These are phyloP conservation scores for Talaromyces albobiverticillius DNA, from an alignment of 2,329 filamentous ascomycete genomes.

Conservation along the genomic window DNA sequence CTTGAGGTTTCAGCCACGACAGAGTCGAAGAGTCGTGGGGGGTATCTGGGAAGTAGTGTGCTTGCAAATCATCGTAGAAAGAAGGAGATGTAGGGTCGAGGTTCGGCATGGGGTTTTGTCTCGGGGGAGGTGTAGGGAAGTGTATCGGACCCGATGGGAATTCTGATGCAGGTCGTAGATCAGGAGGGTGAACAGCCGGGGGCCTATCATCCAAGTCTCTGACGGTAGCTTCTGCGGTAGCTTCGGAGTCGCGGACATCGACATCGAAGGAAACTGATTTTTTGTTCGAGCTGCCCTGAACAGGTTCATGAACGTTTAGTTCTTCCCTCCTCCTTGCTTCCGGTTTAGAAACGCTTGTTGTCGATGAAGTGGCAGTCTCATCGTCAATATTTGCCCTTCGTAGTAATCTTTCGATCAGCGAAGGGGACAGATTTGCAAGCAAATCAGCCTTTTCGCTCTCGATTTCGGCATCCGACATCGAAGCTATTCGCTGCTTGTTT, in stretches of 20 bases:
- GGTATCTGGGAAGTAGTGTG: conserved; percentile 89
- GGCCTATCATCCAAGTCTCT: conserved; percentile 31
- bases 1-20: conserved; percentile 82
- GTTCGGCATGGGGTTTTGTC: conserved; percentile 57
- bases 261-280: conserved; percentile 32
- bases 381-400: conserved; percentile 74
- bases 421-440: conserved; percentile 71
- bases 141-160: conserved; percentile 35
- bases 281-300: background rate
- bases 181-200: conserved; percentile 32
- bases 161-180: conserved; percentile 41
- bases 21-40: conserved; percentile 80
- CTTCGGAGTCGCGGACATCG: conserved; percentile 11
- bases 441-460: conserved; percentile 75
- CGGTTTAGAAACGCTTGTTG: background rate
- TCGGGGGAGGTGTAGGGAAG: conserved; percentile 44
- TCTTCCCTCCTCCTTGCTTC: background rate
- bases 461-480: conserved; percentile 81
- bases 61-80: conserved; percentile 80
- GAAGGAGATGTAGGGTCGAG: conserved; percentile 79
- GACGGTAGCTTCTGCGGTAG: conserved; percentile 3
- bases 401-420: conserved; percentile 72
- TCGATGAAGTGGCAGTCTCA: conserved; percentile 1
- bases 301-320: background rate
- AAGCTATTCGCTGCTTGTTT: conserved; percentile 68